Evolutionary conservation across 306 rosid species (phyloP), one percentile per base, ranked within the genome.

Genomic region (Sechiopsis laciniata): DNA sequence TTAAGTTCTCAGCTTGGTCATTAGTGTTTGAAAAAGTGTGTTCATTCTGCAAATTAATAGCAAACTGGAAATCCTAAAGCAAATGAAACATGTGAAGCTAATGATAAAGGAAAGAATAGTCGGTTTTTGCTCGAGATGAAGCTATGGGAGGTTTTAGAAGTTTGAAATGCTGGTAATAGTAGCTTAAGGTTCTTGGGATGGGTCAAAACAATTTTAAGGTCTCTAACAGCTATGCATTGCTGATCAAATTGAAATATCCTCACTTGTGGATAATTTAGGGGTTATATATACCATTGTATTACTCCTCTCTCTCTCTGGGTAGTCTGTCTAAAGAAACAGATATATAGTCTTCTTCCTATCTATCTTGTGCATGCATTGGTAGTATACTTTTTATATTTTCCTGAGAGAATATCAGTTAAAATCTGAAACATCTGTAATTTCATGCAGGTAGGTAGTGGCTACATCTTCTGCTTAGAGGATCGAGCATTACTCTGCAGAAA

Each of bases 391-490:
- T 45, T 20, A 15, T 70, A 51, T 24, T 10, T 69, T 50, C 59
- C 24, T 69, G 58, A 45, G 59, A 24, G 46, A 69, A 69, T 15
- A 32, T 22, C 11, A 0, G 14, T n/a, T n/a, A n/a, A n/a, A n/a
- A n/a, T 24, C 26, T 57, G 67, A 66, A 22, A 24, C 20, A 22
- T 13, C 73, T 48, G 40, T 51, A 22, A 68, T 16, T 9, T 75
- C 22, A 17, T 53, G 76, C 94, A 91, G 96, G 97, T 86, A 74
- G 71, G 84, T 2, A 76, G 86, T 74, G 97, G 97, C 65, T 88
- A 88, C 79, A 89, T 91, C 86, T 91, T 91, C 80, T 91, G 96
- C 71, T 75, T 91, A 48, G 97, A 91, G 84, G 96, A 91, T 77
- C 91, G 97, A 35, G 97, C 97, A 52, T 77, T 91, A 68, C 81